These are phyloP conservation scores for Podospora australis DNA, from an alignment of 495 filamentous ascomycete genomes.

Conservation along the genomic window DNA sequence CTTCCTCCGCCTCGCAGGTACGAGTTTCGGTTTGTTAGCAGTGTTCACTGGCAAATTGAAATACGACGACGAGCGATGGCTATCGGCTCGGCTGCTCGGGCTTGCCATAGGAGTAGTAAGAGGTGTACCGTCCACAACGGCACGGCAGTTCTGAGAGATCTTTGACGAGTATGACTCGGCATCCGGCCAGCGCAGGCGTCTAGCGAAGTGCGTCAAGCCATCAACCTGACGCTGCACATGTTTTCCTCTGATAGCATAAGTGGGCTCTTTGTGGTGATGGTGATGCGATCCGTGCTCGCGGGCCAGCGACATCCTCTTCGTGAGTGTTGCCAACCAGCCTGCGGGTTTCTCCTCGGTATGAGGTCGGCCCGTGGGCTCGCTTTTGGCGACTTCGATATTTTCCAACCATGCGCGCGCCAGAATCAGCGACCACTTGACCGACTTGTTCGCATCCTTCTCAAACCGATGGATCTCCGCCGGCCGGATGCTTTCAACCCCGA, in stretches of 20 bases:
- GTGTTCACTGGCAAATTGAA: no score
- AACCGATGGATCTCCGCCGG: constrained; percentile 57
- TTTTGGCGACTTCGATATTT: constrained; percentile 52
- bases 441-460: constrained; percentile 55
- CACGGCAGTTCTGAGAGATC: constrained; percentile 34
- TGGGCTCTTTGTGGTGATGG: constrained; percentile 25
- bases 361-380: constrained; percentile 32
- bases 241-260: constrained; percentile 38
- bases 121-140: constrained; percentile 33
- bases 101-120: constrained; percentile 36
- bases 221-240: constrained; percentile 46
- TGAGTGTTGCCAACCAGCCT: constrained; percentile 47
- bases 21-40: constrained; percentile 18
- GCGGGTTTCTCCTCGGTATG: constrained; percentile 26
- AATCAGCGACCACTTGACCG: constrained; percentile 74
- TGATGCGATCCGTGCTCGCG: constrained; percentile 31
- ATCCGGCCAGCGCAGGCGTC: constrained; percentile 50
- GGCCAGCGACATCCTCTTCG: constrained; percentile 43
- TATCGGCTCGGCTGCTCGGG: constrained; percentile 26
- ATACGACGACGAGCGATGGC: constrained; percentile 40
- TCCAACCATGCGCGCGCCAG: constrained; percentile 71
- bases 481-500: constrained; percentile 42
- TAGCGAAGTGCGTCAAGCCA: constrained; percentile 53
- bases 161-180: constrained; percentile 32
- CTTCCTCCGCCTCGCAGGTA: constrained; percentile 27